Conservation (phyloP, 768 basidiomycete genomes). For the Serendipita vermifera region DNA sequence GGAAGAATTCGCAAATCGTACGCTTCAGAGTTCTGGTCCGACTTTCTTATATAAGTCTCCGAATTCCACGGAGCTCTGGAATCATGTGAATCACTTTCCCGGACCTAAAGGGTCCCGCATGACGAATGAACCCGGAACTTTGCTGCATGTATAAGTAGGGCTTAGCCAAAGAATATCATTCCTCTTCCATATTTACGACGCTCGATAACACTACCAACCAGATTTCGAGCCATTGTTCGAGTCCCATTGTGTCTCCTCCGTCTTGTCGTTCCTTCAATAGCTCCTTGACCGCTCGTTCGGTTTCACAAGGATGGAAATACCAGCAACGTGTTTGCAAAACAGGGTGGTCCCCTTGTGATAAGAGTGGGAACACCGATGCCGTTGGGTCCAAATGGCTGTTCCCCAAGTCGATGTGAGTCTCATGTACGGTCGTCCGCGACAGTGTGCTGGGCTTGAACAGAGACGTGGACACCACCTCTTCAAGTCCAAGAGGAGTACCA, state of each 20-base stretch:
- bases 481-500: slow-evolving; percentile 48
- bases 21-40: neutral
- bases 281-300: slow-evolving; percentile 50
- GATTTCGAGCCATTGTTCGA: slow-evolving; percentile 29
- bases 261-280: slow-evolving; percentile 36
- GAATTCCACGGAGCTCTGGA: slow-evolving; percentile 1
- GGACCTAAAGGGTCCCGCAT: neutral
- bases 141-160: slow-evolving; percentile 15
- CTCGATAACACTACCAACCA: slow-evolving; percentile 70
- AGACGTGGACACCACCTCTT: slow-evolving; percentile 41
- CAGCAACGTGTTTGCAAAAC: slow-evolving; percentile 59
- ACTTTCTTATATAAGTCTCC: slow-evolving; percentile 5
- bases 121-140: neutral
- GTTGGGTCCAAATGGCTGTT: slow-evolving; percentile 42
- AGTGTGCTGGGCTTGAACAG: slow-evolving; percentile 44
- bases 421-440: slow-evolving; percentile 17
- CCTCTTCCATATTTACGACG: slow-evolving; percentile 40
- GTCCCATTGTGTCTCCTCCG: neutral
- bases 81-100: slow-evolving; percentile 7
- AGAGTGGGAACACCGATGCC: slow-evolving; percentile 49
- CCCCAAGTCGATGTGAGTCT: slow-evolving; percentile 29
- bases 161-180: slow-evolving; percentile 10
- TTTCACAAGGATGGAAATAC: slow-evolving; percentile 85
- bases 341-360: slow-evolving; percentile 84
- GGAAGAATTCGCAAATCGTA: too few species aligned